Evolutionary conservation across 2,329 filamentous ascomycete genomes (phyloP).

Genomic region (Curvularia spicifera): DNA sequence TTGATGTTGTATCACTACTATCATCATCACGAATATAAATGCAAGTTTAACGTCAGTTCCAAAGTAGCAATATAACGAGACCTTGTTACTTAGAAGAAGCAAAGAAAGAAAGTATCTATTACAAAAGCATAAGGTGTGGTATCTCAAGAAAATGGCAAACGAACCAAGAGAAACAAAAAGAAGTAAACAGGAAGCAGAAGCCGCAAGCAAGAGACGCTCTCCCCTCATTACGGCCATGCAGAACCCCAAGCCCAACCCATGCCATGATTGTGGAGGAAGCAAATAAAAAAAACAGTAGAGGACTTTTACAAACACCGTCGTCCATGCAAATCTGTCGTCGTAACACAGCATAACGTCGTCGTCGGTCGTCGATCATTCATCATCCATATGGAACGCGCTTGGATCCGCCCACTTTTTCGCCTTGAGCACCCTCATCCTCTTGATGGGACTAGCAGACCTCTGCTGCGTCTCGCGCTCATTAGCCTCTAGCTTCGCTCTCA

Average conservation of each 20-base stretch:
- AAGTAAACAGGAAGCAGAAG: neutral
- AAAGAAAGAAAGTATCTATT: neutral
- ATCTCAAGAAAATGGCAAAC: slow-evolving; percentile 11
- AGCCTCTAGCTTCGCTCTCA: slow-evolving; percentile 48
- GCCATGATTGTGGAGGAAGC: neutral
- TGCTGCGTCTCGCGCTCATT: slow-evolving; percentile 50
- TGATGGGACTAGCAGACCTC: slow-evolving; percentile 52
- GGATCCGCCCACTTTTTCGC: slow-evolving; percentile 56
- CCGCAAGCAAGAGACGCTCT: neutral
- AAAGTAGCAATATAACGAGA: neutral
- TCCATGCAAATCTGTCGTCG: slow-evolving; percentile 7
- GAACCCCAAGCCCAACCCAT: neutral
- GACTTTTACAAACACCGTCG: slow-evolving; percentile 1
- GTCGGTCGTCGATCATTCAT: slow-evolving; percentile 20
- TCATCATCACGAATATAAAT: neutral
- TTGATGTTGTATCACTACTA: neutral
- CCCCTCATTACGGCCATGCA: neutral
- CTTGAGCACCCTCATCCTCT: slow-evolving; percentile 59
- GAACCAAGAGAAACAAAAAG: neutral
- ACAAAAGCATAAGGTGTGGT: slow-evolving; percentile 12
- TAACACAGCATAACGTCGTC: slow-evolving; percentile 7
- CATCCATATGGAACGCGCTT: slow-evolving; percentile 25
- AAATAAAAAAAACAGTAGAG: neutral
- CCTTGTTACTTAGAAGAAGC: neutral
- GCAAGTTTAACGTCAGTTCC: neutral